Base-by-base conservation (phyloP, 805 yeast species). In the Pichia thaimueangensis region DNA sequence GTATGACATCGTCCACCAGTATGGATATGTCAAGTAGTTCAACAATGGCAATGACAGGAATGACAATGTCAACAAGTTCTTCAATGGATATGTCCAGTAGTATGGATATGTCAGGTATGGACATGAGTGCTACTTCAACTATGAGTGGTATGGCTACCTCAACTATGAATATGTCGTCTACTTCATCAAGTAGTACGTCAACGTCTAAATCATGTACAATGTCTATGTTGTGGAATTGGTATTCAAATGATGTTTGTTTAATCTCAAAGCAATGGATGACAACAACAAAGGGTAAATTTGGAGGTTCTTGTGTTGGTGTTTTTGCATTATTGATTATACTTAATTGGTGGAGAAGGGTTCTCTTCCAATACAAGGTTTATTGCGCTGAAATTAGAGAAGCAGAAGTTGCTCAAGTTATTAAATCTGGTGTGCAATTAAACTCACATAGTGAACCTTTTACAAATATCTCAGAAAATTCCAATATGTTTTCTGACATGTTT, bases 221-320 rank as follows among this genome's bases (percentile, higher is more conserved):
- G 55, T 45, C 51, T 17, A 51, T 51, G 55, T 34, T 51, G 4
- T 51, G 53, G 53, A 50, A 49, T 25, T 51, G 54, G 54, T 45
- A 47, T 22, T 22, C 44, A 5, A 38, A 45, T 13, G 47, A 50
- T 30, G 49, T 45, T 12, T 50, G 53, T 20, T 37, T 51, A 21
- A 41, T 51, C 21, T 43, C 53, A 2, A 16, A 16, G 1, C 37
- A 41, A 19, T 51, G 55, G 55, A 45, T 39, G 30, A 51, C 52
- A 5, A 37, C 45, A 15, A 45, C 53, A 5, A 35, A 31, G 13
- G 48, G 47, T 2, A n/a, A 36, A 13, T 51, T 50, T 40, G 55
- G 43, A 12, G 55, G 55, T 28, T 45, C 55, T 3, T 50, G 53
- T 45, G 41, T 51, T 30, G 55, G 55, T 27, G 45, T 45, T 4